Evolutionary conservation across 768 basidiomycete species (phyloP), one percentile per base, ranked within the genome.

Genomic region (Lentinus tigrinus): DNA sequence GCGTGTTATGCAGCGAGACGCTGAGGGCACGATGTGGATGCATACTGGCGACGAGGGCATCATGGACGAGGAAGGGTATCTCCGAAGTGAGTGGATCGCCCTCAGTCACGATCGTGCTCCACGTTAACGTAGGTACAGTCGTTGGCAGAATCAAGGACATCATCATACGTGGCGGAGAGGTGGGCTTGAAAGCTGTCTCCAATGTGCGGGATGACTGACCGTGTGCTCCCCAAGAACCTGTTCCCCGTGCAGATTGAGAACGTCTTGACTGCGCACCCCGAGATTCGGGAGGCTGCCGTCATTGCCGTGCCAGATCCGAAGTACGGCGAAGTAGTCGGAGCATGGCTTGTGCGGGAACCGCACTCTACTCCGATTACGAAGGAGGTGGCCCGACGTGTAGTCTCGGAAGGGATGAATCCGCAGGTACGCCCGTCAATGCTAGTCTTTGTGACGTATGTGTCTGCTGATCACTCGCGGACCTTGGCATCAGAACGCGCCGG

Each of bases 161-260:
- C 52, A 91, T 93, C 63, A 93, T 93, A 61, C 86, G 91, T 19
- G 91, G 90, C 17, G 91, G 91, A 61, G 91, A 93, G 79, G 88
- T 87, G 59, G 11, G 73, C 46, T 17, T 7, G 11, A 37, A 26
- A 4, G 8, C 27, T 42, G 28, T 39, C 37, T 38, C 24, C 7
- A 1, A 1, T 1, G 13, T 54, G 27, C 46, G 14, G 42, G 8
- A 7, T 47, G 31, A 44, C 57, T 16, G 50, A 10, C 26, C 27
- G 51, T 23, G 16, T 17, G 27, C 17, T 31, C n/a, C 17, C 26
- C 4, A 61, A 91, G 84, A 91, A 95, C 71, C 74, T 95, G 53
- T 89, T 90, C 71, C 88, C 93, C 3, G 84, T 93, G 44, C 85
- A 92, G 67, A 93, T 94, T 34, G 92, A 94, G 73, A 91, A 93